Conservation (phyloP, 371 early-diverging fungal species). For the Mucor velutinosus region DNA sequence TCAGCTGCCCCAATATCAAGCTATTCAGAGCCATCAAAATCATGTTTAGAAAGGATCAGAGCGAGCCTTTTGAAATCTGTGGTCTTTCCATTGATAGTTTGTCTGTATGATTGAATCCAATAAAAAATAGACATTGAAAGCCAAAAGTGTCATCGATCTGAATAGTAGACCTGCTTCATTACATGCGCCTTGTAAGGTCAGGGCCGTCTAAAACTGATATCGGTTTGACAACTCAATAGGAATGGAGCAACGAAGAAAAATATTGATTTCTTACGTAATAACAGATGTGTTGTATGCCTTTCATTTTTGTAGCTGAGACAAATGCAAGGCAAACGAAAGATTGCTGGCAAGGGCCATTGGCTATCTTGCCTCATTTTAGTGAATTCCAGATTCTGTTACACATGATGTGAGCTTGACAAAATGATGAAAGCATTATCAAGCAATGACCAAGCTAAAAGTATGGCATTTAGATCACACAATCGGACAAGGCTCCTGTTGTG, state of each 20-base stretch:
- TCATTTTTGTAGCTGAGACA: background rate
- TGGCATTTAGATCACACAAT: background rate
- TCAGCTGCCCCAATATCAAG: constrained; percentile 19
- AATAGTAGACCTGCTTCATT: no score
- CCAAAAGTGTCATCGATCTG: no score
- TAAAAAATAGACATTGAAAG: background rate
- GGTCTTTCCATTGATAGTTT: constrained; percentile 37
- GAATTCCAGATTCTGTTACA: background rate
- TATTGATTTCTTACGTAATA: no score
- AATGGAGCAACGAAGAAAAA: no score
- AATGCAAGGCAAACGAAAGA: no score
- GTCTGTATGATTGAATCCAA: constrained; percentile 19
- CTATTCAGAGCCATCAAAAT: constrained; percentile 31
- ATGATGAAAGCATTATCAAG: background rate
- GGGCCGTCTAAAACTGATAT: no score
- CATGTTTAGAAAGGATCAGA: constrained; percentile 24
- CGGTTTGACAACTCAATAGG: no score
- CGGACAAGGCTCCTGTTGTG: background rate
- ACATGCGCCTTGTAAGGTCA: no score
- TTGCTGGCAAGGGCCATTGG: no score
- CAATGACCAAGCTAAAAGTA: background rate
- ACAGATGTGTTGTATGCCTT: background rate
- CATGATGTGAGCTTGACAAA: background rate
- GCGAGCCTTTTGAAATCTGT: constrained; percentile 43
- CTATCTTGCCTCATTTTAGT: background rate